Conservation (phyloP, 2,329 filamentous ascomycete genomes). For the Colletotrichum tabaci region DNA sequence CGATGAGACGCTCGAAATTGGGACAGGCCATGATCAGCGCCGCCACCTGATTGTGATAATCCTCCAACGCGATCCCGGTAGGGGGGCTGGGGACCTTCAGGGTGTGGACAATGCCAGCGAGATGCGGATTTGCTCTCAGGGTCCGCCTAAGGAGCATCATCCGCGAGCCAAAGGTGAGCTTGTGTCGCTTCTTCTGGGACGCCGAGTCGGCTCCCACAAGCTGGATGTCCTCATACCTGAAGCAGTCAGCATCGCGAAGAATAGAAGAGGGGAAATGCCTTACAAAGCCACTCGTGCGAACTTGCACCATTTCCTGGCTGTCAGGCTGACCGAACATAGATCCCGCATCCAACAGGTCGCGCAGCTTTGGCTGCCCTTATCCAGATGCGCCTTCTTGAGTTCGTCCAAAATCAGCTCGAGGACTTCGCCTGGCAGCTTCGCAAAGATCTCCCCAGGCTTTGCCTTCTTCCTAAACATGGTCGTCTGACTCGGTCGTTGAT, state of each 20-base stretch:
- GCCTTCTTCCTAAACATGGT: slow-evolving; percentile 48
- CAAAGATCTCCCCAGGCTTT: slow-evolving; percentile 67
- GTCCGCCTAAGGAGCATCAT: slow-evolving; percentile 72
- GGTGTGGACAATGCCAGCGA: slow-evolving; percentile 69
- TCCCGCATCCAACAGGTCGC: slow-evolving; percentile 78
- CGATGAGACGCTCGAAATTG: slow-evolving; percentile 72
- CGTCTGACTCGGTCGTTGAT: slow-evolving; percentile 45
- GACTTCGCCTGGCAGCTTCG: slow-evolving; percentile 71
- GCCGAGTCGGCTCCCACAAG: slow-evolving; percentile 71
- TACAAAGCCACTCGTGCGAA: slow-evolving; percentile 67
- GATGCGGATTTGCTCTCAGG: slow-evolving; percentile 65
- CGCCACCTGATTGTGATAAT: slow-evolving; percentile 72
- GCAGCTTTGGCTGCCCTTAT: slow-evolving; percentile 65
- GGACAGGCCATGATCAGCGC: slow-evolving; percentile 76
- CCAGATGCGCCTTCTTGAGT: slow-evolving; percentile 67
- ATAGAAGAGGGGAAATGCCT: slow-evolving; percentile 46
- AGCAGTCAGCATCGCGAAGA: slow-evolving; percentile 15
- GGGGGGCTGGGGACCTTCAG: slow-evolving; percentile 69
- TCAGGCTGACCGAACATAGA: slow-evolving; percentile 64
- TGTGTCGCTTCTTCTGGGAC: slow-evolving; percentile 71
- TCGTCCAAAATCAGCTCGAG: slow-evolving; percentile 69
- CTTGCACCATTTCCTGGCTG: slow-evolving; percentile 67
- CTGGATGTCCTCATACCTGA: slow-evolving; percentile 71
- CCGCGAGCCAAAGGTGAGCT: slow-evolving; percentile 66
- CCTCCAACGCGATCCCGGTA: slow-evolving; percentile 57